phyloP scores from a whole-genome alignment of 495 filamentous ascomycete species.

The Hypoxylon fuscum region DNA sequence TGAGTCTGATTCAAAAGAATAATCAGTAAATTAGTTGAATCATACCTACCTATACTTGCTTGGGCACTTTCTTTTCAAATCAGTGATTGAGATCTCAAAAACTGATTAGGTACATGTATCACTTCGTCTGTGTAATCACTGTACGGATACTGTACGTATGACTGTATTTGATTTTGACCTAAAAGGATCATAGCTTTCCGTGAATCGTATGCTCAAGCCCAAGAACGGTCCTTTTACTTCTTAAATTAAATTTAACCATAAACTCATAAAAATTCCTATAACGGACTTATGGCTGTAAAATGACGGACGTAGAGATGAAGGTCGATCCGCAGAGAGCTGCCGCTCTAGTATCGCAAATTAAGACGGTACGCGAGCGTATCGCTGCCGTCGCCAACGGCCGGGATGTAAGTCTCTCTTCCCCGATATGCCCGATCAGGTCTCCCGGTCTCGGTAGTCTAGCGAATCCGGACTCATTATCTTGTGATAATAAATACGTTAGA shows the following conservation, averaged over 20 bases:
- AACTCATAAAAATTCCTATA: slow-evolving; percentile 9
- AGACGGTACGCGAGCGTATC: slow-evolving; percentile 56
- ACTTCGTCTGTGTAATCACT: slow-evolving; percentile 21
- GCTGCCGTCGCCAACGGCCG: slow-evolving; percentile 56
- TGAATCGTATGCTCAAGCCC: slow-evolving; percentile 5
- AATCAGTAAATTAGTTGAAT: too few relatives aligned
- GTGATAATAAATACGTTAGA: too few relatives aligned
- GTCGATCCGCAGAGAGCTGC: slow-evolving; percentile 60
- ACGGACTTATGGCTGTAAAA: slow-evolving; percentile 30
- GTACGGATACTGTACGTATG: slow-evolving; percentile 32
- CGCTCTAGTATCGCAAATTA: slow-evolving; percentile 56
- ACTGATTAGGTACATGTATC: too few relatives aligned
- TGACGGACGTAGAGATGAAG: slow-evolving; percentile 60
- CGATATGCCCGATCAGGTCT: neutral
- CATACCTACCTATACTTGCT: too few relatives aligned
- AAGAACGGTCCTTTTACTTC: neutral
- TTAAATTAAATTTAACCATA: neutral
- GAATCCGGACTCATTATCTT: neutral
- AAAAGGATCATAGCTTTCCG: neutral
- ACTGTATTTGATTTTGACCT: slow-evolving; percentile 5
- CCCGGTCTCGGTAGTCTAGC: neutral
- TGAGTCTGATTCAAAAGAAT: too few relatives aligned
- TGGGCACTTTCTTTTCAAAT: too few relatives aligned
- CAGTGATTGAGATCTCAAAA: too few relatives aligned
- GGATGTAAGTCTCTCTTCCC: slow-evolving; percentile 47